These are phyloP conservation scores for Penicillium sp. DNA, from an alignment of 2,329 filamentous ascomycete species.

Conservation along the genomic window DNA sequence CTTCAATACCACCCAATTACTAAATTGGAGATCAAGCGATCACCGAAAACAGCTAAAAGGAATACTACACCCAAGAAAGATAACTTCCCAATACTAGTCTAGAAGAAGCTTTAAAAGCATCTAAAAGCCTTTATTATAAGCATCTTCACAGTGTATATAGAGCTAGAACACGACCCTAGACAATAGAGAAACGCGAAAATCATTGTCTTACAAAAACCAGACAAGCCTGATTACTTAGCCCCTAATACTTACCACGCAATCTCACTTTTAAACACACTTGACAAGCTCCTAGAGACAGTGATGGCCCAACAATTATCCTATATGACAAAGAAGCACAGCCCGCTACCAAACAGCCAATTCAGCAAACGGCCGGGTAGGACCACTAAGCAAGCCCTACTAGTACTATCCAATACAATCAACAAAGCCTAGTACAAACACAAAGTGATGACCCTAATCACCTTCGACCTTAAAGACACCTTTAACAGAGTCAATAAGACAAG, in stretches of 20 bases:
- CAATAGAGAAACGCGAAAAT: background rate
- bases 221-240: background rate
- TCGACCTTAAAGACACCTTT: background rate
- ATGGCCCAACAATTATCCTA: slow-evolving; percentile 20
- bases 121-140: background rate
- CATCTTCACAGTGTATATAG: slow-evolving; percentile 1
- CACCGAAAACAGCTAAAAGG: slow-evolving; percentile 9
- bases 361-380: slow-evolving; percentile 17
- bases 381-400: slow-evolving; percentile 24
- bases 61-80: slow-evolving; percentile 13
- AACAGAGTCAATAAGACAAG: background rate
- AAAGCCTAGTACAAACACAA: no score
- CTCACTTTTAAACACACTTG: background rate
- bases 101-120: slow-evolving; percentile 6
- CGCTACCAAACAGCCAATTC: slow-evolving; percentile 26
- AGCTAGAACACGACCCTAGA: slow-evolving; percentile 4
- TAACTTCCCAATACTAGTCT: slow-evolving; percentile 17
- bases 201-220: background rate
- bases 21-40: background rate
- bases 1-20: background rate
- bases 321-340: slow-evolving; percentile 16
- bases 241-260: background rate
- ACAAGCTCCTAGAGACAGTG: slow-evolving; percentile 6
- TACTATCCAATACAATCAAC: no score
- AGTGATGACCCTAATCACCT: background rate